phyloP scores from a whole-genome alignment of 495 filamentous ascomycete species.

The Tuber brumale region DNA sequence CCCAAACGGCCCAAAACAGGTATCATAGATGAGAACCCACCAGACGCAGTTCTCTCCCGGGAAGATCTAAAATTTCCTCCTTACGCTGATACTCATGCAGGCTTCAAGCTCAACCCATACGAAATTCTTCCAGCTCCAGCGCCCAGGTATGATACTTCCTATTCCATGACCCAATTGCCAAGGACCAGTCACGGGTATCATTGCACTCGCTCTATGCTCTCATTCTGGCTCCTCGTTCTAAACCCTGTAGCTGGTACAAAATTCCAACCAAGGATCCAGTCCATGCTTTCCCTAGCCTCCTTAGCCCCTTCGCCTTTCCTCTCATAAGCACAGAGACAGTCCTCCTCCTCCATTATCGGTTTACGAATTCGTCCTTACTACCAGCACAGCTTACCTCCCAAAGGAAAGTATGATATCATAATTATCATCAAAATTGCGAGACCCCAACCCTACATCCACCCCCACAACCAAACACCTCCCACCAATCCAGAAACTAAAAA shows the following conservation, averaged over 20 bases:
- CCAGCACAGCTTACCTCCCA: neutral
- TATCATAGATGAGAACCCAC: no score
- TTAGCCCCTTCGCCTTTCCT: neutral
- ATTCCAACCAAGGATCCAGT: neutral
- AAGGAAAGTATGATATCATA: neutral
- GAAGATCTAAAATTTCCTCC: no score
- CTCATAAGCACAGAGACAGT: neutral
- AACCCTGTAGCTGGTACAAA: neutral
- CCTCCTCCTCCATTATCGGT: neutral
- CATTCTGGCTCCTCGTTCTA: neutral
- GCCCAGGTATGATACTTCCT: neutral
- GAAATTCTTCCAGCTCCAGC: neutral
- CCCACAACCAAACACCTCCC: neutral
- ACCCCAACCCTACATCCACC: neutral
- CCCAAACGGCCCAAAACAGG: no score
- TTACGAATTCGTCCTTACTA: neutral
- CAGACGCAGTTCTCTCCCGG: no score
- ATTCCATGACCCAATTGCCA: neutral
- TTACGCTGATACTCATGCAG: neutral
- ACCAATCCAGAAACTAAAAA: neutral
- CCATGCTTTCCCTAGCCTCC: neutral
- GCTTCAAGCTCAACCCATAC: neutral
- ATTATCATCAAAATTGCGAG: neutral
- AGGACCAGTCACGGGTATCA: neutral
- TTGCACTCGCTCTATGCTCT: neutral